phyloP scores from a whole-genome alignment of 768 basidiomycete species.

The Pleurotus platypus region DNA sequence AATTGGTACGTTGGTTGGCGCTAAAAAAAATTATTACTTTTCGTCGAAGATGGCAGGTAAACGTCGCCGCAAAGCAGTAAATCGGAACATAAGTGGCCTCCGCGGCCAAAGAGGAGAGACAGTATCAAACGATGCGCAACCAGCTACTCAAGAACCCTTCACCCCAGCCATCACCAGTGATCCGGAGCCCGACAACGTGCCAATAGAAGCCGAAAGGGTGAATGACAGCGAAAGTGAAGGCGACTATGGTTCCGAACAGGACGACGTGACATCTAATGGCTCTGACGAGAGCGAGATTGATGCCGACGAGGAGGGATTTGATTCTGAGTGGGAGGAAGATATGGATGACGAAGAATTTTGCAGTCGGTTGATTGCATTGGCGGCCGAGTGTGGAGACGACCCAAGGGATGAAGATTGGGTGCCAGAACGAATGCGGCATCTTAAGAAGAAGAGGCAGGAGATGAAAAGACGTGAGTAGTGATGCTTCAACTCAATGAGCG shows the following conservation, averaged over 20 bases:
- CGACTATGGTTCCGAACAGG: background rate
- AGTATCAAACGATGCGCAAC: background rate
- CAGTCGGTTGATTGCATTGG: background rate
- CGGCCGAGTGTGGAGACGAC: slow-evolving; percentile 1
- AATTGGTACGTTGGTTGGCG: background rate
- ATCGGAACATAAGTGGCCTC: background rate
- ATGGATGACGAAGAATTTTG: background rate
- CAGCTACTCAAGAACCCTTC: background rate
- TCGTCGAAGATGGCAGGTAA: background rate
- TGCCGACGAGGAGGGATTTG: background rate
- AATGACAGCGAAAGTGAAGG: background rate
- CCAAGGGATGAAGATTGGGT: slow-evolving; percentile 9
- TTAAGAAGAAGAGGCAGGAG: slow-evolving; percentile 5
- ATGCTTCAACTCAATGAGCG: background rate
- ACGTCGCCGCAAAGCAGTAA: background rate
- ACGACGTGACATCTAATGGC: background rate
- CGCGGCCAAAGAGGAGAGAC: background rate
- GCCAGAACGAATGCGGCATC: background rate
- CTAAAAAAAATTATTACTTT: background rate
- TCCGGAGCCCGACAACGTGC: background rate
- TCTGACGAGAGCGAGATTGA: background rate
- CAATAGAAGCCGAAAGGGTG: background rate
- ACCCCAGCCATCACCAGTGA: background rate
- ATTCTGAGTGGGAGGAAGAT: background rate
- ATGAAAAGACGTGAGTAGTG: background rate